Evolutionary conservation across 2,329 filamentous ascomycete genomes (phyloP).

Genomic region (Keithomyces neogunnii): DNA sequence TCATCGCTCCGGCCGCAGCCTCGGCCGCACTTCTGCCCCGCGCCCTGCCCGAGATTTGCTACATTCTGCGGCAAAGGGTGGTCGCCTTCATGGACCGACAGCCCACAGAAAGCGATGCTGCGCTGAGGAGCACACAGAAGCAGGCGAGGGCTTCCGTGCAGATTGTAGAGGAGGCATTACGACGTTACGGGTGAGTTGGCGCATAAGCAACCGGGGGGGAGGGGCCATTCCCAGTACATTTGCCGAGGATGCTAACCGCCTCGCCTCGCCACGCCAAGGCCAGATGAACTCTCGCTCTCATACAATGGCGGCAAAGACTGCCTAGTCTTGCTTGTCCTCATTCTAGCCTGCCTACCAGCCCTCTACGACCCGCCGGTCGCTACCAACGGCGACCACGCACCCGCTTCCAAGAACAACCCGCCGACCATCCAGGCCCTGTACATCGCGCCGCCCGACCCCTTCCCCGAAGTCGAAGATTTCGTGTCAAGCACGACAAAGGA

Average conservation of each 20-base stretch:
- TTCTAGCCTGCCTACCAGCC: slow-evolving; percentile 56
- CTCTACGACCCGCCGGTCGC: slow-evolving; percentile 15
- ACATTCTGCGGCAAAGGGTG: slow-evolving; percentile 50
- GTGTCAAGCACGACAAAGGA: slow-evolving; percentile 55
- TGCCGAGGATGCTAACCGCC: background rate
- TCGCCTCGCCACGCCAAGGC: slow-evolving; percentile 35
- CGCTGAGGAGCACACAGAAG: slow-evolving; percentile 57
- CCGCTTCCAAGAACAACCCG: slow-evolving; percentile 24
- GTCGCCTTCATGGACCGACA: slow-evolving; percentile 55
- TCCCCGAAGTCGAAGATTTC: slow-evolving; percentile 78
- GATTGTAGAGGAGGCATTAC: slow-evolving; percentile 67
- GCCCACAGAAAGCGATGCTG: slow-evolving; percentile 43
- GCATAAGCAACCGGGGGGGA: background rate
- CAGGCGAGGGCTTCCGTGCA: slow-evolving; percentile 66
- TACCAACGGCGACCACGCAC: slow-evolving; percentile 7
- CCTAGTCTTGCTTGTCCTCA: slow-evolving; percentile 80
- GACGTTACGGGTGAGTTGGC: slow-evolving; percentile 59
- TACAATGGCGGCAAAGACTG: slow-evolving; percentile 99
- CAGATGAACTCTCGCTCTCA: slow-evolving; percentile 74
- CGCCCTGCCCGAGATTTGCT: slow-evolving; percentile 31
- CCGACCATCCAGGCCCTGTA: slow-evolving; percentile 69
- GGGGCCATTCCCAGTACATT: too few relatives aligned
- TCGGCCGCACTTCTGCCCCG: background rate
- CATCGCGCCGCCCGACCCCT: slow-evolving; percentile 77
- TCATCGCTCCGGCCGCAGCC: slow-evolving; percentile 2